Conservation (phyloP, 2,329 filamentous ascomycete species). For the Aspergillus uvarum region DNA sequence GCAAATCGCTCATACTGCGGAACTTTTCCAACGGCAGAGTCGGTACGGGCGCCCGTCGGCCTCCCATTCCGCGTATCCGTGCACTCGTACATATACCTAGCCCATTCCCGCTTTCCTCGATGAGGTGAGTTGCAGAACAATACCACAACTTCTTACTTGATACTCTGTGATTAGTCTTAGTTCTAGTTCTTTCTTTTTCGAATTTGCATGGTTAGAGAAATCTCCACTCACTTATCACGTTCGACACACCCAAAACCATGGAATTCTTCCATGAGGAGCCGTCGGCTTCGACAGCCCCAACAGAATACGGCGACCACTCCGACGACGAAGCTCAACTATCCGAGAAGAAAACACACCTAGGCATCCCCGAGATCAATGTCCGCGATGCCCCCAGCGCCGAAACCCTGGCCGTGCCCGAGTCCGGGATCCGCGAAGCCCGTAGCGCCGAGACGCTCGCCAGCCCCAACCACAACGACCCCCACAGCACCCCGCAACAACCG, state of each 20-base stretch:
- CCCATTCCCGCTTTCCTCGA: background rate
- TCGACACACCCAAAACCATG: background rate
- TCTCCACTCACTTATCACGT: background rate
- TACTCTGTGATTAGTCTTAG: background rate
- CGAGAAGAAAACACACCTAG: constrained; percentile 15
- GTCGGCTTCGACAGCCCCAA: background rate
- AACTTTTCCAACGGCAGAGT: background rate
- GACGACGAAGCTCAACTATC: constrained; percentile 5
- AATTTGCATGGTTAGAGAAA: background rate
- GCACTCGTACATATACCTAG: background rate
- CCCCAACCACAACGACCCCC: background rate
- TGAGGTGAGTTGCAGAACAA: no score
- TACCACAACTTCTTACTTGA: no score
- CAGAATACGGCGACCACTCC: background rate
- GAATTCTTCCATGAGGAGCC: background rate
- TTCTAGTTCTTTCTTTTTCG: background rate
- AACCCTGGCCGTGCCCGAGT: constrained; percentile 16
- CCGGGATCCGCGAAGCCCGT: no score
- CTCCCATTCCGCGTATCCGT: background rate
- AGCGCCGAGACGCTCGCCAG: no score
- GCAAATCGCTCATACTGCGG: no score
- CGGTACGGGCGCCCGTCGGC: background rate
- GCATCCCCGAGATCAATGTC: constrained; percentile 19
- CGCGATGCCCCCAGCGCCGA: constrained; percentile 23
- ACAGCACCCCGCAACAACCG: background rate